phyloP scores from a whole-genome alignment of 2,329 filamentous ascomycete species.

The Epichloe sp. region DNA sequence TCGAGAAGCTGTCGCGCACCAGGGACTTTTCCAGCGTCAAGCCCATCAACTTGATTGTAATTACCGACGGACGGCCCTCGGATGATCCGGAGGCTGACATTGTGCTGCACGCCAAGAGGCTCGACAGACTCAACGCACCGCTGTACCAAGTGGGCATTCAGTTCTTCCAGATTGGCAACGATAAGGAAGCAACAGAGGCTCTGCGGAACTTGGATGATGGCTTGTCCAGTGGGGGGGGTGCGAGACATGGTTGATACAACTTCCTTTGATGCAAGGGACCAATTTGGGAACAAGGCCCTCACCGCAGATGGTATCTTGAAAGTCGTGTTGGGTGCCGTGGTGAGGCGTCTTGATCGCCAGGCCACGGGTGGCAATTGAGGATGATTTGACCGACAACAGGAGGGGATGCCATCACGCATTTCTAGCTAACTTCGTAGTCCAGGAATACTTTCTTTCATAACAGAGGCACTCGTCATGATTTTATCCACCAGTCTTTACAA shows the following conservation, averaged over 20 bases:
- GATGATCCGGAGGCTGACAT: slow-evolving; percentile 69
- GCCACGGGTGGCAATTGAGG: background rate
- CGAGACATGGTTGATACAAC: slow-evolving; percentile 90
- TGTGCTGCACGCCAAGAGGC: slow-evolving; percentile 49
- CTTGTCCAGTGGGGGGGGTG: slow-evolving; percentile 38
- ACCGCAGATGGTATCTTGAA: slow-evolving; percentile 66
- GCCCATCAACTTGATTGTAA: slow-evolving; percentile 81
- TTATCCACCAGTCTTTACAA: too few relatives aligned
- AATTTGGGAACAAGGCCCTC: slow-evolving; percentile 27
- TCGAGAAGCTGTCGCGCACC: slow-evolving; percentile 29
- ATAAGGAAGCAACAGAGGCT: slow-evolving; percentile 48
- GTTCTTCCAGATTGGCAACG: slow-evolving; percentile 86
- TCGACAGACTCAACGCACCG: slow-evolving; percentile 57
- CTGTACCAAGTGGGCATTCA: slow-evolving; percentile 82
- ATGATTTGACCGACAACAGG: background rate
- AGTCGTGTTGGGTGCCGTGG: slow-evolving; percentile 65
- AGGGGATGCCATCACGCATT: too few relatives aligned
- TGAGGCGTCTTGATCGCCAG: slow-evolving; percentile 28
- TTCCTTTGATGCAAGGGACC: slow-evolving; percentile 41
- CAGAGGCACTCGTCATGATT: too few relatives aligned
- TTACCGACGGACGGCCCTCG: slow-evolving; percentile 74
- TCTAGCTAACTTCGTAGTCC: too few relatives aligned
- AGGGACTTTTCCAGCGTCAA: slow-evolving; percentile 40
- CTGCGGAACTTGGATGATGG: slow-evolving; percentile 65
- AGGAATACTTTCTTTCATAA: too few relatives aligned